phyloP scores from a whole-genome alignment of 176 grass and related monocot genomes.

The Oryza punctata region DNA sequence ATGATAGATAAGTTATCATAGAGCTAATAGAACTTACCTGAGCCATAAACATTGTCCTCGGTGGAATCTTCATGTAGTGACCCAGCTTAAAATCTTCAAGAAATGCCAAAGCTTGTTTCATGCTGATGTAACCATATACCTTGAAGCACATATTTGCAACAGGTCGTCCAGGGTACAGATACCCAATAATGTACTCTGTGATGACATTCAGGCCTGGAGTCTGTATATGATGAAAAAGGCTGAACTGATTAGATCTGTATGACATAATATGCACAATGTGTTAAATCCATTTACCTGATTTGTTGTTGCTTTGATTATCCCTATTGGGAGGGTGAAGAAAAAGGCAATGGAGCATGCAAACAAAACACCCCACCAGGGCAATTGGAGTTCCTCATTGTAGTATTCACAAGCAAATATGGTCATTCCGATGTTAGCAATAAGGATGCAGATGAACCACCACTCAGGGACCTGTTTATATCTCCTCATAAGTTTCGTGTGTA shows the following conservation, averaged over 20 bases:
- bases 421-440: slow-evolving; percentile 55
- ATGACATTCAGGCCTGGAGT: slow-evolving; percentile 87
- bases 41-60: slow-evolving; percentile 96
- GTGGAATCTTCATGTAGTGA: slow-evolving; percentile 96
- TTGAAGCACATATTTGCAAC: slow-evolving; percentile 99
- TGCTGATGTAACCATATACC: slow-evolving; percentile 93
- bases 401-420: slow-evolving; percentile 92
- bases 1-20: neutral
- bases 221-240: slow-evolving; percentile 39
- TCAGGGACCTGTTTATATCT: slow-evolving; percentile 80
- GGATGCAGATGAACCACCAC: slow-evolving; percentile 90
- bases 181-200: slow-evolving; percentile 93
- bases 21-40: slow-evolving; percentile 49
- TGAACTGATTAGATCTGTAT: neutral
- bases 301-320: slow-evolving; percentile 93
- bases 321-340: slow-evolving; percentile 88
- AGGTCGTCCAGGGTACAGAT: slow-evolving; percentile 75
- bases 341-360: slow-evolving; percentile 78
- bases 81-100: slow-evolving; percentile 94
- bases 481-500: slow-evolving; percentile 89
- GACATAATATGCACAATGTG: neutral
- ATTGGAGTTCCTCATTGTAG: slow-evolving; percentile 89
- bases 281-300: slow-evolving; percentile 59
- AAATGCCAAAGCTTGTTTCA: slow-evolving; percentile 61
- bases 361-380: slow-evolving; percentile 97